Evolutionary conservation across 116 monocot genomes (phyloP).

Genomic region (Dioscorea cayenensis): DNA sequence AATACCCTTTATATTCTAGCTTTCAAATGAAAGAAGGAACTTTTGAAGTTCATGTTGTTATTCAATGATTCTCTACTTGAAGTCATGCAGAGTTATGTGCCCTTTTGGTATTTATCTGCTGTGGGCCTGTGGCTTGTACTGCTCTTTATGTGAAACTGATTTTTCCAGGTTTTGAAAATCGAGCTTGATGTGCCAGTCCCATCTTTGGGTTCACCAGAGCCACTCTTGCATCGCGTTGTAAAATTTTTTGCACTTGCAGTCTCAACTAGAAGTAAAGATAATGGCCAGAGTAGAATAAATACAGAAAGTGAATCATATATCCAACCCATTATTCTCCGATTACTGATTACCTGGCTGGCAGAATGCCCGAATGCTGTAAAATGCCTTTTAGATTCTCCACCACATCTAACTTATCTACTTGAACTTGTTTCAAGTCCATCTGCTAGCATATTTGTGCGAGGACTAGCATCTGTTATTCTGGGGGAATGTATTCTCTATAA

Average conservation of each 20-base stretch:
- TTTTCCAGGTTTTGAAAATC: constrained; percentile 67
- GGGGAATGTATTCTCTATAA: constrained; percentile 89
- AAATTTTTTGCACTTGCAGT: constrained; percentile 64
- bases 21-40: neutral
- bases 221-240: constrained; percentile 72
- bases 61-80: neutral
- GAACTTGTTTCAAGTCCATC: constrained; percentile 50
- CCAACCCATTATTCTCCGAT: constrained; percentile 58
- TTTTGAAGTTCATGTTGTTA: neutral
- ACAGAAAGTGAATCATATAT: constrained; percentile 35
- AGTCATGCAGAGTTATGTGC: neutral
- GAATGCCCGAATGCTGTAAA: constrained; percentile 71
- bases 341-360: constrained; percentile 70
- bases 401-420: constrained; percentile 70
- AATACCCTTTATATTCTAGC: neutral
- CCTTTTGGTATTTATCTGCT: too few relatives aligned
- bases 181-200: constrained; percentile 59
- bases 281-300: constrained; percentile 16
- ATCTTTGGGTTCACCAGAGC: constrained; percentile 65
- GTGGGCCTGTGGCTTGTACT: neutral
- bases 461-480: constrained; percentile 65
- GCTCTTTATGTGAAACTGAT: neutral
- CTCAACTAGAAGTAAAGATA: constrained; percentile 37
- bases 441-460: constrained; percentile 39
- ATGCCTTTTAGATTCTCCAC: constrained; percentile 67